Evolutionary conservation across 2,329 filamentous ascomycete species (phyloP).

Genomic region (Aureobasidium sp.): DNA sequence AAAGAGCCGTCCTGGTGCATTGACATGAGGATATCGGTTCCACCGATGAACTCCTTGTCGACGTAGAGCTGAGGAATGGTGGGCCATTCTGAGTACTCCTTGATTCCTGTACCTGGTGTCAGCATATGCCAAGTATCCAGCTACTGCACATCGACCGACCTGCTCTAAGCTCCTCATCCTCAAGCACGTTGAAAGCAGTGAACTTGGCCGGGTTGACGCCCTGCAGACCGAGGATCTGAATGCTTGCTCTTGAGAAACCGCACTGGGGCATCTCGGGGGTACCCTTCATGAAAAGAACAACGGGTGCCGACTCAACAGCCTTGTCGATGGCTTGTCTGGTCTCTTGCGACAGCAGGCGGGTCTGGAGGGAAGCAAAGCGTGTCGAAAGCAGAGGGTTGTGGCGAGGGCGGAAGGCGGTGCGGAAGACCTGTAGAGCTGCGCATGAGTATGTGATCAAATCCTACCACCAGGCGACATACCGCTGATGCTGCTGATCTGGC

Average conservation of each 20-base stretch:
- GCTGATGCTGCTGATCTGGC: conserved; percentile 15
- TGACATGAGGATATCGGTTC: conserved; percentile 92
- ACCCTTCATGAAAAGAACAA: conserved; percentile 99
- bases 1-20: conserved; percentile 97
- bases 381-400: conserved; percentile 33
- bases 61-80: conserved; percentile 97
- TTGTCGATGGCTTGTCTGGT: conserved; percentile 81
- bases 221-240: conserved; percentile 91
- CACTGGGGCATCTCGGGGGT: conserved; percentile 94
- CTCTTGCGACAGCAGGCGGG: conserved; percentile 70
- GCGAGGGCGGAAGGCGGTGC: conserved; percentile 38
- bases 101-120: conserved; percentile 61
- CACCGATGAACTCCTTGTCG: conserved; percentile 90
- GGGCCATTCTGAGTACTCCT: conserved; percentile 98
- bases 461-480: background rate
- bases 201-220: conserved; percentile 91
- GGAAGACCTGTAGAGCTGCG: conserved; percentile 34
- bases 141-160: conserved; percentile 43
- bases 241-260: conserved; percentile 89
- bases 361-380: conserved; percentile 41
- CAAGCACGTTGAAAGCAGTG: conserved; percentile 94
- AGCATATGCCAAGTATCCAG: background rate
- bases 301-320: conserved; percentile 77
- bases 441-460: background rate
- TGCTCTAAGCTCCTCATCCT: conserved; percentile 77